Evolutionary conservation across 2,329 filamentous ascomycete genomes (phyloP), one percentile per base, ranked within the genome.

Genomic region (Bipolaris oryzae): DNA sequence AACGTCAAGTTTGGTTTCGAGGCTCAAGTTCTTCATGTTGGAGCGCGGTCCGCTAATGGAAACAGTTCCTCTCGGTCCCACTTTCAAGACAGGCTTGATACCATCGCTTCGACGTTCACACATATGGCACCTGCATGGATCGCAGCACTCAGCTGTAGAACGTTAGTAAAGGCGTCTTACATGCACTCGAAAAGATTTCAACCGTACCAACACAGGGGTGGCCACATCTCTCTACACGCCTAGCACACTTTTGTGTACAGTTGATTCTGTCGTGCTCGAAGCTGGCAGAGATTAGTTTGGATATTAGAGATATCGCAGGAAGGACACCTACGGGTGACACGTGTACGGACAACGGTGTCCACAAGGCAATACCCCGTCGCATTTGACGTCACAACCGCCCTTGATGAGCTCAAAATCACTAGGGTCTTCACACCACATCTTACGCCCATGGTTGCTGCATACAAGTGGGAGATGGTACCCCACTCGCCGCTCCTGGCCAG

Each of bases 361-460:
- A 23, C 75, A 77, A 0, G 73, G 69, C 35, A 77, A 60, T 1
- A 21, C 15, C 10, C 70, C 72, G 18, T 60, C 50, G 46, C 74
- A 76, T 16, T 48, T 51, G 18, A 55, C 20, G 28, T 70, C 65
- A 44, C 73, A 76, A 0, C 74, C 73, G 5, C 72, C 74, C 23
- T 71, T 69, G 33, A 73, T 63, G 3, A 55, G 45, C 1, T 69
- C 62, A 64, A 71, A 76, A 28, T 75, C 72, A 15, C 54, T 53
- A 4, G 67, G 63, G 0, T 64, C 57, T 42, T 77, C 74, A 28
- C 92, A 81, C 43, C 80, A 77, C 0, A 78, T 83, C 25, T 78
- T 80, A 1, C 71, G 77, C 0, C 76, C 69, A 68, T 94, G 90
- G 0, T 81, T 84, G 5, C 77, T 67, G 67, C 91, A 95, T 5